A percentile compares a stretch with the other conserved stretches of the same genome.
Evolutionary conservation across 2,329 filamentous ascomycete genomes (phyloP).

Genomic region (Pleomassaria siparia): DNA sequence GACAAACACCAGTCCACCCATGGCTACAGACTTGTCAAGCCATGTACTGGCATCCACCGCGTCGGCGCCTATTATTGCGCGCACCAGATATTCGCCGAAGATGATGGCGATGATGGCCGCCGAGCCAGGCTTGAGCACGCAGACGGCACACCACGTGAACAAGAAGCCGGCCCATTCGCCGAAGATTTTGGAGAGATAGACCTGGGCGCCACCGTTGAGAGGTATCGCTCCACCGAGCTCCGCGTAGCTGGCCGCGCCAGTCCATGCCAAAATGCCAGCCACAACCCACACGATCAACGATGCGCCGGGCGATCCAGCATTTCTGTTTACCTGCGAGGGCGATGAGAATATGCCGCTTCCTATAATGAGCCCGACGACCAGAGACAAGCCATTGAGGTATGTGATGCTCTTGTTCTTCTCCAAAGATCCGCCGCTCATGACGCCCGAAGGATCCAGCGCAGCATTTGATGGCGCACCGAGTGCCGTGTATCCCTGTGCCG

Average conservation of each 20-base stretch:
- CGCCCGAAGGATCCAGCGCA: conserved; percentile 55
- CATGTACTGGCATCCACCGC: conserved; percentile 78
- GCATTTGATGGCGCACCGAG: conserved; percentile 72
- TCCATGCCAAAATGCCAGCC: conserved; percentile 93
- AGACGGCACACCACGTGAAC: conserved; percentile 94
- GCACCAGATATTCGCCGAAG: conserved; percentile 95
- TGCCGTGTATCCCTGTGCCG: conserved; percentile 75
- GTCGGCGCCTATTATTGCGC: conserved; percentile 83
- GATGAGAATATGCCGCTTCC: conserved; percentile 96
- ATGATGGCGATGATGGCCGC: conserved; percentile 96
- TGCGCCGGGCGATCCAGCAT: conserved; percentile 88
- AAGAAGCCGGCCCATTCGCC: conserved; percentile 90
- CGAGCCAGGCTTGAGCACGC: conserved; percentile 90
- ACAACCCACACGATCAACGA: conserved; percentile 89
- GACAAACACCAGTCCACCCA: conserved; percentile 73
- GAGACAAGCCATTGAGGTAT: conserved; percentile 86
- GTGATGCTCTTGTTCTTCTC: conserved; percentile 97
- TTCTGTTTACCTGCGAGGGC: conserved; percentile 86
- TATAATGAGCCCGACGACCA: conserved; percentile 92
- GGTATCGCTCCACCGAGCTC: conserved; percentile 95
- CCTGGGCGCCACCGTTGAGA: conserved; percentile 89
- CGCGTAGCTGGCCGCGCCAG: conserved; percentile 90
- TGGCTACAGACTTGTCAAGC: conserved; percentile 86
- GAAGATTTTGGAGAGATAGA: conserved; percentile 95
- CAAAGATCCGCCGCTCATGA: conserved; percentile 72